Base-by-base conservation (phyloP, 2,329 filamentous ascomycete genomes). In the Chaetomium strumarium region DNA sequence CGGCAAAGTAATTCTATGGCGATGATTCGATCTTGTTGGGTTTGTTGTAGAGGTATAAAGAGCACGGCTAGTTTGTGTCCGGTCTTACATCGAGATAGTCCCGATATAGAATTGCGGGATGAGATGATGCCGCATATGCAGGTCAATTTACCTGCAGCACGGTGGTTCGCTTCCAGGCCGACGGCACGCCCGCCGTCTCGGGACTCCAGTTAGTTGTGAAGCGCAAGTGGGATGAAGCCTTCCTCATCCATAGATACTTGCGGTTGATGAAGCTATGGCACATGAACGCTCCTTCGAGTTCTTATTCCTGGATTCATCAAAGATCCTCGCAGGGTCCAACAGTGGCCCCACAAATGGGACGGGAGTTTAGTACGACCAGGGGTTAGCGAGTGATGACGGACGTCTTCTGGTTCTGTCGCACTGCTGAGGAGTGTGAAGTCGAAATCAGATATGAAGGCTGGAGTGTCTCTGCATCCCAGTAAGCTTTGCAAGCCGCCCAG, bases 251-350 rank as follows among this genome's bases (percentile, higher is more conserved):
- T n/a, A n/a, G n/a, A n/a, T n/a, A n/a, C n/a, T n/a, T n/a, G n/a
- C n/a, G 31, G n/a, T 29, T 49, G 20, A 46, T 46, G 17, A 43
- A 38, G 34, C n/a, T n/a, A 24, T 24, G 24, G 24, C 24, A 24
- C 4, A 7, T 24, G 24, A 4, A 24, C 4, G 24, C 24, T 24
- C n/a, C n/a, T n/a, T n/a, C n/a, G n/a, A n/a, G 24, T 45, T 16
- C 19, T 30, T 30, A 20, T 24, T 44, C 36, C 19, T 31, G 11
- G 14, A 10, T 36, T 42, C 30, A n/a, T n/a, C 42, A 41, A 52
- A 51, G 51, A 52, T 56, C 53, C 51, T 36, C 53, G 45, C 56
- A 54, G 33, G 56, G 45, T 54, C 29, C 17, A 34, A 30, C 19
- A 41, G 29, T 17, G 34, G 47, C 29, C 31, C 36, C 45, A 38